A percentile compares a stretch with the other conserved stretches of the same genome.
Conservation (phyloP, 345 rosid genomes). For the Mallotus nudiflorus region DNA sequence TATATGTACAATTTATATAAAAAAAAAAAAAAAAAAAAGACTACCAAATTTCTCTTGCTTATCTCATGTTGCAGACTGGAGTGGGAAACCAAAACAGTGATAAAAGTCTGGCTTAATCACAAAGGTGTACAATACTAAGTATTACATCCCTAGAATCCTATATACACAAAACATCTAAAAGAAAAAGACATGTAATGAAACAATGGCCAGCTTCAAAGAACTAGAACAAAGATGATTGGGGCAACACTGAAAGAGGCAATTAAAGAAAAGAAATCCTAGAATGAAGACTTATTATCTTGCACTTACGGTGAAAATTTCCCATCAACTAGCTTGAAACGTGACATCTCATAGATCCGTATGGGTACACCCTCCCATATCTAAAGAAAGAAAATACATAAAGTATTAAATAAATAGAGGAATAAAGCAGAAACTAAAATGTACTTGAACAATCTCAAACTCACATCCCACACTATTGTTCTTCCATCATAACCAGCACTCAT, state of each 20-base stretch:
- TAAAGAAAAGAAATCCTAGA: background rate
- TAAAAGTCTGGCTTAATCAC: background rate
- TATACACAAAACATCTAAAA: background rate
- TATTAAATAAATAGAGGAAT: slow-evolving; percentile 20
- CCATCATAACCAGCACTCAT: slow-evolving; percentile 99
- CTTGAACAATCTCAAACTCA: slow-evolving; percentile 51
- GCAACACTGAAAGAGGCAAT: background rate
- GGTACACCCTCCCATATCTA: slow-evolving; percentile 99
- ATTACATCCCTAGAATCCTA: background rate
- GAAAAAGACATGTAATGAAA: background rate
- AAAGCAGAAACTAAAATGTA: slow-evolving; percentile 15
- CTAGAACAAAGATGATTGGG: background rate
- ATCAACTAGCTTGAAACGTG: slow-evolving; percentile 95
- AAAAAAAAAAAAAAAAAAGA: too few species aligned
- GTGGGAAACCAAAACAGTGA: too few species aligned
- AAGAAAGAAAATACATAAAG: slow-evolving; percentile 26
- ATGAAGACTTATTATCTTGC: background rate
- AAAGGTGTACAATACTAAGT: too few species aligned
- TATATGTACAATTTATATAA: too few species aligned
- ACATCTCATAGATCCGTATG: slow-evolving; percentile 80
- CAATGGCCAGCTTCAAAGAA: background rate
- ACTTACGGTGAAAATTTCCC: slow-evolving; percentile 99
- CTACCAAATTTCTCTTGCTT: too few species aligned
- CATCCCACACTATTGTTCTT: slow-evolving; percentile 96
- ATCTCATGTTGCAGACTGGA: too few species aligned